phyloP scores from a whole-genome alignment of 2,329 filamentous ascomycete genomes.

The Fusarium sp. region DNA sequence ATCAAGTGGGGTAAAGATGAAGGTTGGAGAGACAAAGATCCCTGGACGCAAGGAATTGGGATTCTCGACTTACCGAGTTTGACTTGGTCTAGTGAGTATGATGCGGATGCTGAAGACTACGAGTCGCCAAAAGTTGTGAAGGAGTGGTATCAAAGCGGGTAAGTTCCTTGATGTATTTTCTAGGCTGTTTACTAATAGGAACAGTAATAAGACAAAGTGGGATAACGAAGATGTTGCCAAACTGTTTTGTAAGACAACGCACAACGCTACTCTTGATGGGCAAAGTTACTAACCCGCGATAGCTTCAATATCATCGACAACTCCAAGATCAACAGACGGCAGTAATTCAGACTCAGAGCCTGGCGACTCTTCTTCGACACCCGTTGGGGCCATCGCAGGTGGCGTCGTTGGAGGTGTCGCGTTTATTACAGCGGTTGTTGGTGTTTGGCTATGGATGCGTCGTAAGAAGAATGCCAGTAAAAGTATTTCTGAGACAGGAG shows the following conservation, averaged over 20 bases:
- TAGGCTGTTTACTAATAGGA: accelerated
- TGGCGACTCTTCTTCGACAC: too few relatives aligned
- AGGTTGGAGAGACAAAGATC: background rate
- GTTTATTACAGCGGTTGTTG: too few relatives aligned
- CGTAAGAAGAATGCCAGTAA: background rate
- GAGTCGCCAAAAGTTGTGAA: background rate
- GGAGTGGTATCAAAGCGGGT: background rate
- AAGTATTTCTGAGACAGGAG: too few relatives aligned
- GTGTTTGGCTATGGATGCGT: background rate
- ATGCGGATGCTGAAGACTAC: background rate
- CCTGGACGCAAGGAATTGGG: constrained; percentile 1
- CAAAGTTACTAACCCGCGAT: too few relatives aligned
- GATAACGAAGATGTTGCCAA: background rate
- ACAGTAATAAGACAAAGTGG: background rate
- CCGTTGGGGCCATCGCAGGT: too few relatives aligned
- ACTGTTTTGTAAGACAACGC: background rate
- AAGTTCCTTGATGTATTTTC: background rate
- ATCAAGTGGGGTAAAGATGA: background rate
- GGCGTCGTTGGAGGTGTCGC: too few relatives aligned
- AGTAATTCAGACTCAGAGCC: too few relatives aligned
- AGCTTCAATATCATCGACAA: too few relatives aligned
- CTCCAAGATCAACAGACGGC: too few relatives aligned
- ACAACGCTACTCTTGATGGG: too few relatives aligned
- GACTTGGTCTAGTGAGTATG: background rate
- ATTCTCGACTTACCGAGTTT: constrained; percentile 1